phyloP scores from a whole-genome alignment of 1,139 yeast species.

The Blastobotrys illinoisensis region DNA sequence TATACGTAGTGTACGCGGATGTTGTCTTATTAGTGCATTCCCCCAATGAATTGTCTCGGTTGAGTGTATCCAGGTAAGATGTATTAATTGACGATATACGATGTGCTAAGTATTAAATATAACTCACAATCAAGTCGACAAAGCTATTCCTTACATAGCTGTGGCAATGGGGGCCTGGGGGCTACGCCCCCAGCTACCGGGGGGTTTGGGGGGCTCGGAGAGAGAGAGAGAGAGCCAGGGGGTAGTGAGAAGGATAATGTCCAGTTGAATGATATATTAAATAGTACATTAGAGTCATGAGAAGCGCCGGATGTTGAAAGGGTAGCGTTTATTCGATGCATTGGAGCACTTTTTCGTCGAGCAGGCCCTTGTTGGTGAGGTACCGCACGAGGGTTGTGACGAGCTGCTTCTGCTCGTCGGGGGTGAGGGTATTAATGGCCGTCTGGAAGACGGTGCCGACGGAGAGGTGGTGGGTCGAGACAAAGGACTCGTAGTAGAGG shows the following conservation, averaged over 20 bases:
- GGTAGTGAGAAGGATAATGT: too few species aligned
- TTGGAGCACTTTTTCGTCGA: conserved; percentile 35
- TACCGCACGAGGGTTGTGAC: conserved; percentile 58
- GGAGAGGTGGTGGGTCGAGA: conserved; percentile 58
- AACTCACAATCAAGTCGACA: too few species aligned
- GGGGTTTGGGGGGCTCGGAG: too few species aligned
- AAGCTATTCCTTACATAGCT: too few species aligned
- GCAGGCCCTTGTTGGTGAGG: conserved; percentile 50
- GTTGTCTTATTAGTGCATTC: too few species aligned
- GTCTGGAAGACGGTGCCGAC: conserved; percentile 71
- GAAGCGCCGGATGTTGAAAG: background rate
- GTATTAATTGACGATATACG: too few species aligned
- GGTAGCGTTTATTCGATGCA: conserved; percentile 18
- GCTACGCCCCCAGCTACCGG: too few species aligned
- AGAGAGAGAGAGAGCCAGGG: too few species aligned
- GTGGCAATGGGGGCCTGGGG: background rate
- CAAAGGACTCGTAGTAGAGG: conserved; percentile 86
- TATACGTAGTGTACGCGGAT: too few species aligned
- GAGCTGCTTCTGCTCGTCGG: conserved; percentile 61
- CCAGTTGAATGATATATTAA: background rate
- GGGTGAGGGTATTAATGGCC: conserved; percentile 64
- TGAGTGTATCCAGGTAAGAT: too few species aligned
- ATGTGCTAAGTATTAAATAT: too few species aligned
- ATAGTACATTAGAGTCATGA: conserved; percentile 1
- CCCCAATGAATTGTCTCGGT: too few species aligned